phyloP scores from a whole-genome alignment of 1,284 basidiomycete species.

The Naganishia sp. region DNA sequence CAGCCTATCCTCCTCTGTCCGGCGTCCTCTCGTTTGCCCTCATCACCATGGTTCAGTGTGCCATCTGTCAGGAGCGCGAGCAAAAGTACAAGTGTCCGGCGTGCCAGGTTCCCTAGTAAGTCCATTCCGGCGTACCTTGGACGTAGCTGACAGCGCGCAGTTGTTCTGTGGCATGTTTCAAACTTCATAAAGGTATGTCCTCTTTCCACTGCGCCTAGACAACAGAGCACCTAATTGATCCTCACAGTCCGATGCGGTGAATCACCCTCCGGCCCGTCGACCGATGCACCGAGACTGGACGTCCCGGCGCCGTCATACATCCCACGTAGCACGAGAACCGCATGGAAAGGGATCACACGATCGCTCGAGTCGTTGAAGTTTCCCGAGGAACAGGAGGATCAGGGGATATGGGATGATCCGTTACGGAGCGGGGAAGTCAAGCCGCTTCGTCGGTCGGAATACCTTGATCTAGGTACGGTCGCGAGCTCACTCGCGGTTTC shows the following conservation, averaged over 20 bases:
- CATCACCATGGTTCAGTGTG: neutral
- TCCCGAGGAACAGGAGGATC: slow-evolving; percentile 14
- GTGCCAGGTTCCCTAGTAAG: slow-evolving; percentile 22
- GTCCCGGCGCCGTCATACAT: slow-evolving; percentile 1
- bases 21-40: neutral
- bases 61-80: slow-evolving; percentile 6
- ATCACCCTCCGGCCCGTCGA: slow-evolving; percentile 16
- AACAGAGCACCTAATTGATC: neutral
- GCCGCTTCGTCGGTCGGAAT: slow-evolving; percentile 16
- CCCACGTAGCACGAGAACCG: slow-evolving; percentile 2
- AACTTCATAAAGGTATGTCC: slow-evolving; percentile 12
- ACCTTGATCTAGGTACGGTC: slow-evolving; percentile 16
- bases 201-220: neutral
- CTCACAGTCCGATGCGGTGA: slow-evolving; percentile 13
- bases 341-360: slow-evolving; percentile 9
- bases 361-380: slow-evolving; percentile 14
- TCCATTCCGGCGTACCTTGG: neutral
- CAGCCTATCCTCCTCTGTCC: neutral
- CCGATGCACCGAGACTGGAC: slow-evolving; percentile 12
- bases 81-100: slow-evolving; percentile 27
- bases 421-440: slow-evolving; percentile 17
- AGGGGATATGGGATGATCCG: slow-evolving; percentile 16
- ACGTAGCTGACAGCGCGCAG: neutral
- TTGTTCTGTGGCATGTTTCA: slow-evolving; percentile 25
- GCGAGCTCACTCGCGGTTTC: neutral